Evolutionary conservation across 768 basidiomycete species (phyloP), one percentile per base, ranked within the genome.

Genomic region (Polyporus arcularius): DNA sequence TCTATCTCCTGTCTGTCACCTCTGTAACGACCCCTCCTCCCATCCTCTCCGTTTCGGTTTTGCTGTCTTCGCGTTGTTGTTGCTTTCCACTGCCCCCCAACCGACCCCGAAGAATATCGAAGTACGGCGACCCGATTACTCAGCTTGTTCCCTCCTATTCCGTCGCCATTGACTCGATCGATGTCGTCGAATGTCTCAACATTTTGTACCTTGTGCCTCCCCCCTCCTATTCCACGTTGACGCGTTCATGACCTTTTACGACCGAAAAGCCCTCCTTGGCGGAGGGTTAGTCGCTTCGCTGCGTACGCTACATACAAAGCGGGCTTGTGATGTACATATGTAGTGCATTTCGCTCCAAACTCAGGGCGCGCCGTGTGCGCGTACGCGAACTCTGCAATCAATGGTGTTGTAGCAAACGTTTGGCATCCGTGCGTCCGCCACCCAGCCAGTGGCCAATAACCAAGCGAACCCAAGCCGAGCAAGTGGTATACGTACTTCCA

Each of bases 21-120:
- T 57, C 64, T 85, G 86, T 87, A 88, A 87, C 81, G 83, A 86
- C 82, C 83, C 74, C 74, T 72, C 74, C 70, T 56, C 53, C 41
- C 56, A 71, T 61, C 60, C 54, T 61, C 56, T 62, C 66, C 63
- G n/a, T 65, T 40, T 54, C 45, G 21, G 41, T 51, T 53, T 56
- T 50, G 58, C 45, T 60, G 46, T 57, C 58, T 18, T 53, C 11
- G 42, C 55, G 32, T 55, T 52, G 45, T 51, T 60, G 55, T 57
- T 61, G 65, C 57, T 64, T 28, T 56, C 58, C 58, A 21, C 32
- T 48, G n/a, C 7, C 28, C 4, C 35, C 52, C 18, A n/a, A 40
- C 31, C 47, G 26, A 16, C 32, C 14, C 21, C 53, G 28, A 48
- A 48, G 21, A 21, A 46, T 26, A 18, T 9, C 26, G 21, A 5